Percentiles rank a stretch among this genome's conserved stretches.
phyloP scores from a whole-genome alignment of 2,329 filamentous ascomycete species.

The Achaetomium macrosporum region DNA sequence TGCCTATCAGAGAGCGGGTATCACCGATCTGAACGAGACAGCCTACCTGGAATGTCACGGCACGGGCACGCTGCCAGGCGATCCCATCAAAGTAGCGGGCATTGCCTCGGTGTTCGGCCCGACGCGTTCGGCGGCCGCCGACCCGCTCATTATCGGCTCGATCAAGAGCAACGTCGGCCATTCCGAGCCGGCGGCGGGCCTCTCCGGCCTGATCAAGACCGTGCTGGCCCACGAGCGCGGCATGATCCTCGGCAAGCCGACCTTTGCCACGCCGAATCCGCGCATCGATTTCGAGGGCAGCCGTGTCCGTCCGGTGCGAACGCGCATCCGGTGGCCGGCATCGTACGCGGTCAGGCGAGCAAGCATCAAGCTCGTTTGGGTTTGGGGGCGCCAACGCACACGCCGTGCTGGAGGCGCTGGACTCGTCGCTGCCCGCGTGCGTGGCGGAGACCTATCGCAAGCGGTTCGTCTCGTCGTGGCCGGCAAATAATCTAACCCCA shows the following conservation, averaged over 20 bases:
- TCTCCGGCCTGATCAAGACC: slow-evolving; percentile 29
- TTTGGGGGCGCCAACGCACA: slow-evolving; percentile 20
- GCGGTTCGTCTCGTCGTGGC: neutral
- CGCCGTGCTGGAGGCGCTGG: slow-evolving; percentile 14
- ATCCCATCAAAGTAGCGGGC: no score
- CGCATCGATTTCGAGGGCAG: slow-evolving; percentile 10
- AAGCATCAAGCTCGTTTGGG: slow-evolving; percentile 18
- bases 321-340: slow-evolving; percentile 23
- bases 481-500: neutral
- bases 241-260: slow-evolving; percentile 25
- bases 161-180: slow-evolving; percentile 33
- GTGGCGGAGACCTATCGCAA: neutral
- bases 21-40: no score
- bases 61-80: no score
- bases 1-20: no score
- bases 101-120: no score
- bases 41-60: no score
- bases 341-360: neutral
- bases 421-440: no score
- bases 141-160: neutral
- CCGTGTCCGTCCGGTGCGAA: slow-evolving; percentile 14
- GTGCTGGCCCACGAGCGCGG: slow-evolving; percentile 29
- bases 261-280: slow-evolving; percentile 22
- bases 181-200: slow-evolving; percentile 22
- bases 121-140: no score